These are phyloP conservation scores for Phlyctochytrium planicorne DNA, from an alignment of 192 early-diverging fungal genomes.

Conservation along the genomic window DNA sequence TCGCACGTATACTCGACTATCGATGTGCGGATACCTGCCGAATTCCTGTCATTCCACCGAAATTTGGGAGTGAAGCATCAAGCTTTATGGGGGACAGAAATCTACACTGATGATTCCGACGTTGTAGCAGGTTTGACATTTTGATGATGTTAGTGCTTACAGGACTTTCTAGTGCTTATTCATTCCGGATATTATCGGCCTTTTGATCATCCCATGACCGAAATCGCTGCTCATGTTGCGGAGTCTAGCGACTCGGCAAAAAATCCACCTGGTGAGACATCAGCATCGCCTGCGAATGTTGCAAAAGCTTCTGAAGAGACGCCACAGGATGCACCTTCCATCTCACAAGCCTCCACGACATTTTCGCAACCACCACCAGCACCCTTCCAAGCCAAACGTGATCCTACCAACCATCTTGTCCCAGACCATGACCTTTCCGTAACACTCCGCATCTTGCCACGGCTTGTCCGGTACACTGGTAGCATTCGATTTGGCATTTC, in stretches of 20 bases:
- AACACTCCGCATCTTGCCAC: slow-evolving; percentile 69
- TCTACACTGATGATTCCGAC: slow-evolving; percentile 85
- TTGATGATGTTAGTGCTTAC: not conserved
- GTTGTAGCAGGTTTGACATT: slow-evolving; percentile 68
- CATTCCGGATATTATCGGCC: slow-evolving; percentile 62
- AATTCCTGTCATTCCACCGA: slow-evolving; percentile 55
- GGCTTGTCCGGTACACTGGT: slow-evolving; percentile 66
- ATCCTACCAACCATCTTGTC: slow-evolving; percentile 28
- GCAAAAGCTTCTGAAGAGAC: too few relatives aligned
- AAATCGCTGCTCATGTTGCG: too few relatives aligned
- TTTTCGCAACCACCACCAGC: not conserved
- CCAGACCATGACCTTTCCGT: slow-evolving; percentile 68
- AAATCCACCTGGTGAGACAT: too few relatives aligned
- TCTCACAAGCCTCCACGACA: too few relatives aligned
- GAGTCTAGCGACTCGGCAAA: too few relatives aligned
- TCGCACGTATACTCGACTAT: slow-evolving; percentile 52
- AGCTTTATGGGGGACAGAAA: slow-evolving; percentile 80
- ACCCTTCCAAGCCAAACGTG: slow-evolving; percentile 32
- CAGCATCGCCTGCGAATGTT: too few relatives aligned
- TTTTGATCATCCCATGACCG: slow-evolving; percentile 35
- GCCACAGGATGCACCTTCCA: too few relatives aligned
- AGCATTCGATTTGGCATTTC: slow-evolving; percentile 50
- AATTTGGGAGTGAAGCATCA: slow-evolving; percentile 62
- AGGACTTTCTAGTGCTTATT: slow-evolving; percentile 47
- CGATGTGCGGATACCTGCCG: slow-evolving; percentile 66